Evolutionary conservation across 345 rosid genomes (phyloP).

Genomic region (Aquilaria yunnanensis): DNA sequence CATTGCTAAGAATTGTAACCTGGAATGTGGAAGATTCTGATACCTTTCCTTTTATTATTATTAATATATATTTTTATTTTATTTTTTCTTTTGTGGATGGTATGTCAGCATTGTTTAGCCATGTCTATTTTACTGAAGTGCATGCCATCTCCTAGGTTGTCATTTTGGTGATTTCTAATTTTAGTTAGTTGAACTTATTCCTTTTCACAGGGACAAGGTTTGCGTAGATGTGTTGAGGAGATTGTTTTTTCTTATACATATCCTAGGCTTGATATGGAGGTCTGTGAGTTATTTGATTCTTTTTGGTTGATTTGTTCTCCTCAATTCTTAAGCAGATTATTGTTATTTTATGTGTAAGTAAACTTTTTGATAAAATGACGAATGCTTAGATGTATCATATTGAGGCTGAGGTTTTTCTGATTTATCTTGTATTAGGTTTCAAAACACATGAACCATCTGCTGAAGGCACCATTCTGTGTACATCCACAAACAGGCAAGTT

Average conservation of each 20-base stretch:
- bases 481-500: slow-evolving; percentile 86
- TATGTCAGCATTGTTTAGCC: too few species aligned
- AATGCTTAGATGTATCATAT: background rate
- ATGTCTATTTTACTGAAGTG: too few species aligned
- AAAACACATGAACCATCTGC: slow-evolving; percentile 92
- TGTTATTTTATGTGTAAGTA: background rate
- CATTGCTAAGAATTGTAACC: too few species aligned
- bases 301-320: background rate
- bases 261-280: slow-evolving; percentile 98
- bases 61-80: too few species aligned
- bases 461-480: slow-evolving; percentile 95
- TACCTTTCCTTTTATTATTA: too few species aligned
- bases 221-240: slow-evolving; percentile 79
- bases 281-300: slow-evolving; percentile 16
- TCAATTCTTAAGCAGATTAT: background rate
- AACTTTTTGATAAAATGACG: background rate
- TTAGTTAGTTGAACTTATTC: slow-evolving; percentile 1
- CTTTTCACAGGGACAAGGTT: slow-evolving; percentile 49
- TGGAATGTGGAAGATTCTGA: too few species aligned
- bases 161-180: too few species aligned
- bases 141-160: too few species aligned
- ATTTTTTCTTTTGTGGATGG: too few species aligned
- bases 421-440: slow-evolving; percentile 52
- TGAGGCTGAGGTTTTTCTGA: background rate
- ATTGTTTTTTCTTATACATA: slow-evolving; percentile 75